phyloP scores from a whole-genome alignment of 2,329 filamentous ascomycete species.

The Apiospora phragmitis region DNA sequence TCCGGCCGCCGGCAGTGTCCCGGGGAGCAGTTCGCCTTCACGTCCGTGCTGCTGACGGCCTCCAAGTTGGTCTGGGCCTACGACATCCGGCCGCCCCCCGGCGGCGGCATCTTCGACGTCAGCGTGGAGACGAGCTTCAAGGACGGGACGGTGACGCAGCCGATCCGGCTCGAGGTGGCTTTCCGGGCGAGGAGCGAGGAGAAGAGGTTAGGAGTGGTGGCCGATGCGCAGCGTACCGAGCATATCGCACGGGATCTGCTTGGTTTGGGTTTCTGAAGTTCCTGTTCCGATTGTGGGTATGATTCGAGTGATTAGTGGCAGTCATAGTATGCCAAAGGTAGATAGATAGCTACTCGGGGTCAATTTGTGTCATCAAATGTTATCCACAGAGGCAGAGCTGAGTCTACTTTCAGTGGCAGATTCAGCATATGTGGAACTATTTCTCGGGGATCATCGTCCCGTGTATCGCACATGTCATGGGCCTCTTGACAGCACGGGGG shows the following conservation, averaged over 20 bases:
- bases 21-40: slow-evolving; percentile 10
- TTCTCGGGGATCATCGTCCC: not conserved
- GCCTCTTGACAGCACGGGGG: not conserved
- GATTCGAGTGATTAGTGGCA: too few species aligned
- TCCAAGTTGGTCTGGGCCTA: slow-evolving; percentile 13
- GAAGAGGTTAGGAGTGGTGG: not conserved
- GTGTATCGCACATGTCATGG: not conserved
- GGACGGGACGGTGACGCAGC: slow-evolving; percentile 4
- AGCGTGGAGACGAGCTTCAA: slow-evolving; percentile 8
- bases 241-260: not conserved
- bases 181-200: not conserved
- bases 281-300: too few species aligned
- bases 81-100: not conserved
- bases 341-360: too few species aligned
- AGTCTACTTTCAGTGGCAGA: too few species aligned
- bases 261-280: not conserved
- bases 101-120: not conserved
- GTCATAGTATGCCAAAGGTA: too few species aligned
- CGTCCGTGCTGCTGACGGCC: slow-evolving; percentile 1
- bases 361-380: too few species aligned
- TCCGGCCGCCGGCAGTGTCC: slow-evolving; percentile 13
- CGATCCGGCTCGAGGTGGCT: not conserved
- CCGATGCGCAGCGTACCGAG: not conserved
- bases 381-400: too few species aligned
- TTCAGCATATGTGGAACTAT: too few species aligned